Evolutionary conservation across 2,329 filamentous ascomycete species (phyloP), one percentile per base, ranked within the genome.

Genomic region (Plenodomus biglobosus): DNA sequence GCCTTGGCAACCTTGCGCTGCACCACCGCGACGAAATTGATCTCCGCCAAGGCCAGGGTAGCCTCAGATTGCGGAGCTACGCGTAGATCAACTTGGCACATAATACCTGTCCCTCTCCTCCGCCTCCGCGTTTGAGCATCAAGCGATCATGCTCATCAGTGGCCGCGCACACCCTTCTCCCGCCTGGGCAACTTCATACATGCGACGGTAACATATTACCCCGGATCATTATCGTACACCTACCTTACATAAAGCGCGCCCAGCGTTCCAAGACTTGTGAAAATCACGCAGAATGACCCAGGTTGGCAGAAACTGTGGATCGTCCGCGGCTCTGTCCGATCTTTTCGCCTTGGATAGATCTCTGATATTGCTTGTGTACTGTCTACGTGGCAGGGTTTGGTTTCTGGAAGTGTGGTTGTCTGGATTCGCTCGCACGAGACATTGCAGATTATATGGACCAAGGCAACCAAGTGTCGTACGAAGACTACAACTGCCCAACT

Each of bases 141-240:
- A 48, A 44, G 40, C 42, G 37, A 43, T 41, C 37, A 37, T 42
- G 37, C 40, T 49, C 43, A 22, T 44, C 43, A 44, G 16, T 4
- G 18, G 44, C 50, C 40, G 40, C 46, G 43, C 24, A 34, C 22
- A 37, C 27, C 24, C 19, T 39, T 44, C 48, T 30, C 48, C 39
- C 44, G 46, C 41, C 56, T 54, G 46, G 48, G 48, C 53, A 52
- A 27, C 20, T 44, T 50, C n/a, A 40, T 55, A 10, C 16, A 18
- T 20, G 35, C 18, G 35, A 17, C 18, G 8, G 35, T 13, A 37
- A 8, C 8, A 18, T 37, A 16, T 37, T 37, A 17, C 18, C 18
- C 35, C 35, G 35, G 35, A 37, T 18, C 8, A 15, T 17, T 37
- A 3, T 37, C 35, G 18, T 37, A 7, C 11, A 11, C 27, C 27